Conservation (phyloP, 108 stramenopile species). For the Pseudonitzschia pungens region DNA sequence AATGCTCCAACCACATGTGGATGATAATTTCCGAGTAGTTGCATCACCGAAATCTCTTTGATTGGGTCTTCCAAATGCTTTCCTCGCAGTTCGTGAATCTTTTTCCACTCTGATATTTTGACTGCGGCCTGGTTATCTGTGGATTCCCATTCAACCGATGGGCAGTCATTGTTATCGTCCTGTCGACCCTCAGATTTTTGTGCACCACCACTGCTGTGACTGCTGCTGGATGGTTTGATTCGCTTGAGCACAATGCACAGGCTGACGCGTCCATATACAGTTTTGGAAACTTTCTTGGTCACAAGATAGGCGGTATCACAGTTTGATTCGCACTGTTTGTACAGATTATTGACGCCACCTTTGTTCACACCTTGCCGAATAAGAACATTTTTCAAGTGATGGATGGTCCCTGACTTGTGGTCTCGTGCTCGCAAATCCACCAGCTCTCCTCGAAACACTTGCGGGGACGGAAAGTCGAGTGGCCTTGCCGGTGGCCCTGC, state of each 20-base stretch:
- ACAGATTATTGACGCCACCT: constrained; percentile 32
- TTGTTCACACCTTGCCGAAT: constrained; percentile 6
- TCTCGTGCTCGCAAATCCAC: constrained; percentile 51
- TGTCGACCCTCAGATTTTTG: constrained; percentile 42
- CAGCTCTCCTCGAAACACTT: constrained; percentile 43
- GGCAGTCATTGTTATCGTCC: constrained; percentile 31
- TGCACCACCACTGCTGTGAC: constrained; percentile 19
- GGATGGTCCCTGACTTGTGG: constrained; percentile 48
- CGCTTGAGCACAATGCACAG: constrained; percentile 59
- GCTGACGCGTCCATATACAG: constrained; percentile 66
- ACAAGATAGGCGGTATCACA: constrained; percentile 36
- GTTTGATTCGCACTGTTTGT: background rate
- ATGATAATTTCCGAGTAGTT: constrained; percentile 75
- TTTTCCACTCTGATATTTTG: constrained; percentile 69
- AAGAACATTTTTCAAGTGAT: constrained; percentile 42
- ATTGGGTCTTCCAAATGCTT: constrained; percentile 81
- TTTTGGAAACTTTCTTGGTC: constrained; percentile 46
- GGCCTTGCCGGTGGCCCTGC: constrained; percentile 57
- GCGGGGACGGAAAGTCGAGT: constrained; percentile 70
- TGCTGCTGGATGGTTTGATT: background rate
- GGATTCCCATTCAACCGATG: constrained; percentile 71
- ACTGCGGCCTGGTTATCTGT: constrained; percentile 66
- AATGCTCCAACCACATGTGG: constrained; percentile 73
- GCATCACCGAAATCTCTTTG: constrained; percentile 89
- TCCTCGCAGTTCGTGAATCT: constrained; percentile 59